These are phyloP conservation scores for Alternaria sp. DNA, from an alignment of 2,329 filamentous ascomycete species.

Conservation along the genomic window DNA sequence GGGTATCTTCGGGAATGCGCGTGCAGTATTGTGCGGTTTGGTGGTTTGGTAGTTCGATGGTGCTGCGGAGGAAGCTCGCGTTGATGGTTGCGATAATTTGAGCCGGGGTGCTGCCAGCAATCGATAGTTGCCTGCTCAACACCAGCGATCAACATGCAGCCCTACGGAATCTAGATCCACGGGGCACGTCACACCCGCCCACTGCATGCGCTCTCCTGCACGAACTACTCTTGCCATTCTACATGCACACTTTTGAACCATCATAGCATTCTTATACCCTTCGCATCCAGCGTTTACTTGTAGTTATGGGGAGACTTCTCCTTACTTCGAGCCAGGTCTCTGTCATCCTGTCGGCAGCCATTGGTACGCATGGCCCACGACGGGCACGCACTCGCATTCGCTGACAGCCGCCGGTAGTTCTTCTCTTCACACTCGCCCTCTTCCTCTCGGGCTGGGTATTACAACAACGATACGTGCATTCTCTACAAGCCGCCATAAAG, in stretches of 20 bases:
- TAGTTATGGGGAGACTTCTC: conserved; percentile 56
- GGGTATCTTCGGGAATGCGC: not conserved
- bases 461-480: conserved; percentile 83
- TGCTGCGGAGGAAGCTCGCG: conserved; percentile 2
- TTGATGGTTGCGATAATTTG: conserved; percentile 20
- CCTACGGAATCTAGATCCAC: conserved; percentile 22
- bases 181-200: conserved; percentile 36
- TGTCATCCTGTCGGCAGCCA: conserved; percentile 66
- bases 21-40: not conserved
- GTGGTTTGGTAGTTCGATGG: not conserved
- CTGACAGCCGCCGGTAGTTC: conserved; percentile 54
- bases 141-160: conserved; percentile 20
- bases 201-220: conserved; percentile 27
- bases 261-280: conserved; percentile 25
- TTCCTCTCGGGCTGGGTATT: conserved; percentile 88
- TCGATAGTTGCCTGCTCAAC: conserved; percentile 39
- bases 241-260: conserved; percentile 13
- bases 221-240: conserved; percentile 20
- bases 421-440: conserved; percentile 78
- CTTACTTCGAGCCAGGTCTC: conserved; percentile 75
- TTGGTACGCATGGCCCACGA: conserved; percentile 60
- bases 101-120: conserved; percentile 19
- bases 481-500: conserved; percentile 75
- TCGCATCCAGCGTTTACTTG: conserved; percentile 9
- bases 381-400: not conserved